A percentile compares a stretch with the other conserved stretches of the same genome.
Conservation (phyloP, 495 filamentous ascomycete genomes). For the Penicillium samsonianum region DNA sequence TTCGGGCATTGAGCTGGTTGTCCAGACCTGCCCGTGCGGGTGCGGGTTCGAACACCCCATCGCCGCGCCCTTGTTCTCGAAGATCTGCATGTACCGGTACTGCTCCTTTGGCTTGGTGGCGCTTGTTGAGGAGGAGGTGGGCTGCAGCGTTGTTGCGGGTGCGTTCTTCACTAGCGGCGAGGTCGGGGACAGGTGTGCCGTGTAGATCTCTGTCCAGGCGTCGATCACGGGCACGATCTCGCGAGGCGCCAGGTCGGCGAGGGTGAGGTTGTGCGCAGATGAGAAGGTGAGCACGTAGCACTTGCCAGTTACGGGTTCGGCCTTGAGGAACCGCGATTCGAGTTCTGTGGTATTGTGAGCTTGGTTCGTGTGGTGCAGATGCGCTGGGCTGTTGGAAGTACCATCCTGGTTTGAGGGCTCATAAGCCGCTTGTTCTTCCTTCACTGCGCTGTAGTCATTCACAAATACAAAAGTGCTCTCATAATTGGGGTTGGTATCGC, state of each 20-base stretch:
- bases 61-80: slow-evolving; percentile 96
- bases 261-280: slow-evolving; percentile 83
- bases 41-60: slow-evolving; percentile 99
- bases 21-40: slow-evolving; percentile 96
- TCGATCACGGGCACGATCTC: slow-evolving; percentile 77
- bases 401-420: slow-evolving; percentile 52
- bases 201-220: slow-evolving; percentile 88
- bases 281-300: slow-evolving; percentile 98
- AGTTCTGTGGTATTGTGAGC: slow-evolving; percentile 52
- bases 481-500: slow-evolving; percentile 86
- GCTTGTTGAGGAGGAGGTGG: slow-evolving; percentile 47
- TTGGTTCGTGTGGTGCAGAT: not conserved
- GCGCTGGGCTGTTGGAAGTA: slow-evolving; percentile 24
- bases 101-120: slow-evolving; percentile 65
- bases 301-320: slow-evolving; percentile 86
- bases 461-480: slow-evolving; percentile 89
- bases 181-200: slow-evolving; percentile 69
- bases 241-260: slow-evolving; percentile 73
- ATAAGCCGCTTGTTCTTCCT: slow-evolving; percentile 82
- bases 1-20: slow-evolving; percentile 83
- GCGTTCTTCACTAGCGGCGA: slow-evolving; percentile 62
- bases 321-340: slow-evolving; percentile 77
- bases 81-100: slow-evolving; percentile 97
- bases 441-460: slow-evolving; percentile 97
- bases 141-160: slow-evolving; percentile 48